Evolutionary conservation across 2,329 filamentous ascomycete species (phyloP).

Genomic region (Penicillium sp.): DNA sequence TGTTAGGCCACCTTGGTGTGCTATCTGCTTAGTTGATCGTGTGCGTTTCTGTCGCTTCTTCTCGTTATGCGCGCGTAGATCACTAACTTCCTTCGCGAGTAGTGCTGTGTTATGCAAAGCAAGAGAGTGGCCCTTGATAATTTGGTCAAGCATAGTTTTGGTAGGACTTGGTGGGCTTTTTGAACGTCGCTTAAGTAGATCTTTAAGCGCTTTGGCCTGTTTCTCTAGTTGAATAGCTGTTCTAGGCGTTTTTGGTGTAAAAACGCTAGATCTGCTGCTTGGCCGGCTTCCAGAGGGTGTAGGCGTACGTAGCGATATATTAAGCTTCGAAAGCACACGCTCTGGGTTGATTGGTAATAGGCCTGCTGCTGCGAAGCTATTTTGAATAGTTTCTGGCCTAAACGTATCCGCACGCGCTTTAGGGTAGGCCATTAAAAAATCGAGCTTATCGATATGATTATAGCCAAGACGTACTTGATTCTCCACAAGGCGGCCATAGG

Average conservation of each 20-base stretch:
- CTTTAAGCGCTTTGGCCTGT: not conserved
- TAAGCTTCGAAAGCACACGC: slow-evolving; percentile 1
- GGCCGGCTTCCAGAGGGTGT: not conserved
- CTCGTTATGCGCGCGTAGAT: slow-evolving; percentile 1
- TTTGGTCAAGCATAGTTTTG: slow-evolving; percentile 2
- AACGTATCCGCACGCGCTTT: not conserved
- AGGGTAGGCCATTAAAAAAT: not conserved
- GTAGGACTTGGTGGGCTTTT: not conserved
- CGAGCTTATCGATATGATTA: slow-evolving; percentile 7
- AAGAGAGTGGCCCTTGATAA: slow-evolving; percentile 3
- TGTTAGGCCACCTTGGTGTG: not conserved
- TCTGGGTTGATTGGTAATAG: not conserved
- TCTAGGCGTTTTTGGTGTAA: slow-evolving; percentile 2
- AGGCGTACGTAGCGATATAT: slow-evolving; percentile 1
- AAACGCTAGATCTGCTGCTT: slow-evolving; percentile 3
- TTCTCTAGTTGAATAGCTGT: not conserved
- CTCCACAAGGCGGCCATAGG: not conserved
- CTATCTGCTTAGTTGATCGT: slow-evolving; percentile 3
- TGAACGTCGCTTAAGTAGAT: not conserved
- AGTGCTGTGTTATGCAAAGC: not conserved
- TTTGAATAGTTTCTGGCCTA: not conserved
- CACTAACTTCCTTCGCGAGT: not conserved
- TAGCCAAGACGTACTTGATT: not conserved
- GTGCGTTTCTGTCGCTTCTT: slow-evolving; percentile 1
- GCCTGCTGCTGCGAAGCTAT: not conserved